Base-by-base conservation (phyloP, 2,329 filamentous ascomycete genomes). In the Aspergillus clavatus region DNA sequence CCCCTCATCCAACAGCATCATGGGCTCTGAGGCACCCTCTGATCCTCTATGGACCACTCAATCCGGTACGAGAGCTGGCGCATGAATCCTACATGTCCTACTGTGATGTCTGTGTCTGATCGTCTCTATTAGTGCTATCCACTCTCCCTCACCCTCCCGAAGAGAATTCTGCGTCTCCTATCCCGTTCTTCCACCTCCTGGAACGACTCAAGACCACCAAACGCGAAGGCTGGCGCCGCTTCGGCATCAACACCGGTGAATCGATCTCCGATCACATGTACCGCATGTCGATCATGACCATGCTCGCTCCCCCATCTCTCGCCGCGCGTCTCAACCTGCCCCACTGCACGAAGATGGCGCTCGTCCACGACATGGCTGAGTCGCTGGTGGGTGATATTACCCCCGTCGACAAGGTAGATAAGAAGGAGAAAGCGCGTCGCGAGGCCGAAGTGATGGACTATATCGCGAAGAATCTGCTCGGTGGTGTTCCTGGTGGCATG, bases 221-320 rank as follows among this genome's bases (percentile, higher is more conserved):
- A 69, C 86, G 93, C 49, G 93, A 96, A 71, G 93, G 93, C 54
- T 98, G 93, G 93, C 81, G 87, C 45, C 82, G 93, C 28, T 96
- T 96, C 65, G 83, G 82, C 29, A 89, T 98, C 56, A 56, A 66
- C 45, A 54, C 55, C 46, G 86, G 88, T 65, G 93, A 98, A 70
- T 95, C 89, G 2, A 96, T 98, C 63, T 80, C 88, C 43, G 93
- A 98, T 72, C 93, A 98, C 77, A 98, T 98, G 93, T 98, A 97
- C 72, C 89, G 93, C 71, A 98, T 98, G 93, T 89, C 90, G 40
- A 80, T 98, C 56, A 89, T 98, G 68, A 89, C 88, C 53, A 87
- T 98, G 83, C 81, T 96, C 54, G 89, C 89, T 2, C 91, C 93
- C 1, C 77, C 87, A 0, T 72, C 84, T 1, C 80, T 96, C 8